Conservation (phyloP, 1,139 yeast species). For the Nakaseomyces bracarensis region DNA sequence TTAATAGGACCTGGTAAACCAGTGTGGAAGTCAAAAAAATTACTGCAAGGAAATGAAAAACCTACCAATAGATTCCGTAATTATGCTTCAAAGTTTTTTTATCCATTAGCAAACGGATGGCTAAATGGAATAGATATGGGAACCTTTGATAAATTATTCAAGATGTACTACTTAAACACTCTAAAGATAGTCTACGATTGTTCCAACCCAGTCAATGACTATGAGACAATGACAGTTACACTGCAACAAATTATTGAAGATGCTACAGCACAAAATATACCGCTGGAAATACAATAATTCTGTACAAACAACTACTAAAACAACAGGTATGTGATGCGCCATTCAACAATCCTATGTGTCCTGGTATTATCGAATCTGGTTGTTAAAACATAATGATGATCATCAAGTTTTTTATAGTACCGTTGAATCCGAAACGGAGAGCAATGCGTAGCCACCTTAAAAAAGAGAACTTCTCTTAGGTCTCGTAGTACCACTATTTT, state of each 20-base stretch:
- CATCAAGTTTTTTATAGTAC: background rate
- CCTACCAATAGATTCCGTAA: conserved; percentile 28
- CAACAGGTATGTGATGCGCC: background rate
- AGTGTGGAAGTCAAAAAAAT: conserved; percentile 31
- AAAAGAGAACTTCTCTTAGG: too few relatives aligned
- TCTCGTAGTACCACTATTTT: too few relatives aligned
- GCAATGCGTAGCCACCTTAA: too few relatives aligned
- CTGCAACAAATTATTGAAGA: conserved; percentile 18
- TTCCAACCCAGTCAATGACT: conserved; percentile 33
- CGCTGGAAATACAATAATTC: background rate
- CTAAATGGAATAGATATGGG: conserved; percentile 34
- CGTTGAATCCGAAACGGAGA: background rate
- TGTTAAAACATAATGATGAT: too few relatives aligned
- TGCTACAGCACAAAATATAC: background rate
- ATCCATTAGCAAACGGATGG: conserved; percentile 36
- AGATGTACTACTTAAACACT: conserved; percentile 33
- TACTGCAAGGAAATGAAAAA: conserved; percentile 9
- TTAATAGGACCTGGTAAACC: conserved; percentile 10
- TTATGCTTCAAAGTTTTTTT: conserved; percentile 32
- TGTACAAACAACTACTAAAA: background rate
- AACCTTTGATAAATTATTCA: conserved; percentile 31
- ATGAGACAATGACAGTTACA: conserved; percentile 30
- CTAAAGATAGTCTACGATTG: conserved; percentile 30
- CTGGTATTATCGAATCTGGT: background rate
- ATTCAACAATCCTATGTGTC: too few relatives aligned